Evolutionary conservation across 805 yeast species (phyloP).

Genomic region (Kockiozyma suomiensis): DNA sequence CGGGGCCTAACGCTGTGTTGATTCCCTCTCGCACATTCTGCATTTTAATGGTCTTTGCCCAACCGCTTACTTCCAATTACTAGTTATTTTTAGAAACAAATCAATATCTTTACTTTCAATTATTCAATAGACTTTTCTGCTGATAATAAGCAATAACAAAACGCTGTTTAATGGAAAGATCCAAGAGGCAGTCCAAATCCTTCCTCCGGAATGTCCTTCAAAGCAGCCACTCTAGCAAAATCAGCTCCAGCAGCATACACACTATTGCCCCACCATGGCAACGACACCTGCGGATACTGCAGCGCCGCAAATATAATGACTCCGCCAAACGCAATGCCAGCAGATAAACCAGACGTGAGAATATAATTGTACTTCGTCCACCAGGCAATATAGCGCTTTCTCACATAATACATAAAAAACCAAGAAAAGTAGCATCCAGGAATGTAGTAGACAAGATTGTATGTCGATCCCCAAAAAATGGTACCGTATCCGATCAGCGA

Average conservation of each 20-base stretch:
- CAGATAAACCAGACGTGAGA: slow-evolving; percentile 64
- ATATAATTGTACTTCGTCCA: slow-evolving; percentile 75
- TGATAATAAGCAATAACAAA: no score
- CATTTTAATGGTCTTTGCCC: background rate
- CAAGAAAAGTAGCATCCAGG: slow-evolving; percentile 45
- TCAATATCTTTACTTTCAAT: background rate
- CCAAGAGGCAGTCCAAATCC: slow-evolving; percentile 17
- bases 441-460: slow-evolving; percentile 18
- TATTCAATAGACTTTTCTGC: no score
- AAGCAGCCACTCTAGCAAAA: slow-evolving; percentile 14
- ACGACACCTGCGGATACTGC: slow-evolving; percentile 41
- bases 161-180: background rate
- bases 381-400: slow-evolving; percentile 62
- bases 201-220: slow-evolving; percentile 8
- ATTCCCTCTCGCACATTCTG: background rate
- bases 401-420: slow-evolving; percentile 58
- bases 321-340: slow-evolving; percentile 66
- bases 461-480: slow-evolving; percentile 22
- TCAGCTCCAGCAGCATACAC: slow-evolving; percentile 26
- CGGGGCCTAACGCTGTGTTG: no score
- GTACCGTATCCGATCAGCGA: slow-evolving; percentile 21
- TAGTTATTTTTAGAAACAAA: background rate
- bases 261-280: slow-evolving; percentile 62
- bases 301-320: slow-evolving; percentile 56
- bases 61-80: background rate